Evolutionary conservation across 805 yeast genomes (phyloP).

Genomic region (Saccharomycopsis synnaedendra): DNA sequence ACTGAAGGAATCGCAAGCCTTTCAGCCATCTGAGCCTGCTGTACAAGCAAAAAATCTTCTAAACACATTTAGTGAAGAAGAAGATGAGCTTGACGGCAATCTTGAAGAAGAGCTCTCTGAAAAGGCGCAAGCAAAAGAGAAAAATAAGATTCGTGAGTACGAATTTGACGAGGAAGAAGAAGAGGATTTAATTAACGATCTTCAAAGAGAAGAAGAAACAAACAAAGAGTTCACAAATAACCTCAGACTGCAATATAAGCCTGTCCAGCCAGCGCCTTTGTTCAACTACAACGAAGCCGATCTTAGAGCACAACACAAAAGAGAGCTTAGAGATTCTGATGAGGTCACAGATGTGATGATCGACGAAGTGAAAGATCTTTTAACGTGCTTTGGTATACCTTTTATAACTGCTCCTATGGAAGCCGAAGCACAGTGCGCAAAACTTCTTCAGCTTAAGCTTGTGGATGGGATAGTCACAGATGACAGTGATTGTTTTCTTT

Average conservation of each 20-base stretch:
- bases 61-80: neutral
- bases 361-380: conserved; percentile 78
- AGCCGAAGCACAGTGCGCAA: conserved; percentile 98
- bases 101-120: neutral
- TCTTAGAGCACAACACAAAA: conserved; percentile 49
- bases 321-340: conserved; percentile 79
- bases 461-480: conserved; percentile 96
- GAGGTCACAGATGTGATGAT: conserved; percentile 83
- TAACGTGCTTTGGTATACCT: conserved; percentile 87
- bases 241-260: conserved; percentile 20
- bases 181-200: conserved; percentile 46
- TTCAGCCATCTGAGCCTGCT: neutral
- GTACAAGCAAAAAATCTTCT: neutral
- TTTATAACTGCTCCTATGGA: conserved; percentile 96
- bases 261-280: neutral
- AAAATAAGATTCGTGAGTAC: conserved; percentile 25
- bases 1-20: neutral
- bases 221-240: conserved; percentile 49
- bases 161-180: conserved; percentile 75
- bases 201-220: conserved; percentile 62
- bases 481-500: conserved; percentile 91
- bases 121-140: too few species aligned
- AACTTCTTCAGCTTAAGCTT: conserved; percentile 48
- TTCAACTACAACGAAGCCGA: conserved; percentile 26
- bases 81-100: neutral